These are phyloP conservation scores for Starmerella apicola DNA, from an alignment of 805 yeast genomes.

Conservation along the genomic window DNA sequence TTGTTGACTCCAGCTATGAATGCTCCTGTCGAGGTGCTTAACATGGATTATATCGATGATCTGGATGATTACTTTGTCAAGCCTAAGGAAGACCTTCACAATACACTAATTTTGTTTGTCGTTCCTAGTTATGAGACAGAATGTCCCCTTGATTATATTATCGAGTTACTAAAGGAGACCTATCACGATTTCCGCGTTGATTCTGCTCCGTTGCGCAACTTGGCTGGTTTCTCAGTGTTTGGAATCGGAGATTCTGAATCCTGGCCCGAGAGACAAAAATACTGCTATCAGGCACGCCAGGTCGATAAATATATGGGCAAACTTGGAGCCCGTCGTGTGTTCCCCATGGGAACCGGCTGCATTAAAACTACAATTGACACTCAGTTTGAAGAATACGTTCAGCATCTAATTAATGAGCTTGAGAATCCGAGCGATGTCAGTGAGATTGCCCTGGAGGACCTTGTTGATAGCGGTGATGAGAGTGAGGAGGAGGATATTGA, in stretches of 20 bases:
- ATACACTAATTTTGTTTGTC: constrained; percentile 49
- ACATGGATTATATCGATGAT: constrained; percentile 73
- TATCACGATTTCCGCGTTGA: constrained; percentile 77
- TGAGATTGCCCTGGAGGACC: constrained; percentile 34
- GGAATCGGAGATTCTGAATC: constrained; percentile 83
- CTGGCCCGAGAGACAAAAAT: constrained; percentile 56
- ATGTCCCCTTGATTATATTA: constrained; percentile 78
- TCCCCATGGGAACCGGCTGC: constrained; percentile 75
- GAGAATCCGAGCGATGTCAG: constrained; percentile 55
- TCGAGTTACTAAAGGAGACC: constrained; percentile 70
- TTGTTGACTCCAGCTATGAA: constrained; percentile 25
- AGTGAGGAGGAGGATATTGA: constrained; percentile 31
- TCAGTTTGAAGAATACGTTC: constrained; percentile 55
- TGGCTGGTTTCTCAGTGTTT: constrained; percentile 72
- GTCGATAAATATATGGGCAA: constrained; percentile 68
- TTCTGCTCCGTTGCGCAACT: constrained; percentile 54
- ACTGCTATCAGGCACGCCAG: constrained; percentile 71
- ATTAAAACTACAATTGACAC: constrained; percentile 50
- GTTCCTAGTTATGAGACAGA: constrained; percentile 88
- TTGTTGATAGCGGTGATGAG: constrained; percentile 46
- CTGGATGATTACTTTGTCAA: constrained; percentile 68
- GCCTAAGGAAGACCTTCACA: constrained; percentile 32
- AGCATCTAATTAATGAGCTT: constrained; percentile 45
- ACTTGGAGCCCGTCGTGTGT: constrained; percentile 74
- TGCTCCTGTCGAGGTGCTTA: constrained; percentile 41